Conservation (phyloP, 495 filamentous ascomycete genomes). For the Aspergillus nidulans region DNA sequence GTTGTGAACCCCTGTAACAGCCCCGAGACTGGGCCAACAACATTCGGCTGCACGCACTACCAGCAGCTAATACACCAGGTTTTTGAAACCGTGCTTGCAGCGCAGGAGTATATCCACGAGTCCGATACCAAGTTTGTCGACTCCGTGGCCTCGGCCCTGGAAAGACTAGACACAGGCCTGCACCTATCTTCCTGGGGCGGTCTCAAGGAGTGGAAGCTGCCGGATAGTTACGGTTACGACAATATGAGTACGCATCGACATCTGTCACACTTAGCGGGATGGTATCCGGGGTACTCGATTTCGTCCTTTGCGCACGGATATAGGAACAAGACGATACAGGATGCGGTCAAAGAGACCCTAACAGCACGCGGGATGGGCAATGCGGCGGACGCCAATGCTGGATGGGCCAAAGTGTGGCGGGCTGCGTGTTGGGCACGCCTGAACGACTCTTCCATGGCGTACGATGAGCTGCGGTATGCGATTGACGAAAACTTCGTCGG, state of each 20-base stretch:
- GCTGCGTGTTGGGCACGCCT: slow-evolving; percentile 48
- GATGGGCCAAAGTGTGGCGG: slow-evolving; percentile 55
- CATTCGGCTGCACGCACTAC: slow-evolving; percentile 48
- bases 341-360: slow-evolving; percentile 39
- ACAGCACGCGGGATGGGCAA: slow-evolving; percentile 33
- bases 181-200: slow-evolving; percentile 45
- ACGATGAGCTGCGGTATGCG: slow-evolving; percentile 38
- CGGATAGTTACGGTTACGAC: slow-evolving; percentile 37
- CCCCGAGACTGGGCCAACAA: slow-evolving; percentile 49
- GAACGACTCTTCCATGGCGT: slow-evolving; percentile 41
- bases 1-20: slow-evolving; percentile 50
- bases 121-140: slow-evolving; percentile 23
- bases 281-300: slow-evolving; percentile 47
- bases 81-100: slow-evolving; percentile 34
- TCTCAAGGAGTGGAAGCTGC: slow-evolving; percentile 51
- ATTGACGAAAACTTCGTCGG: slow-evolving; percentile 43
- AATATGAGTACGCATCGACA: slow-evolving; percentile 39
- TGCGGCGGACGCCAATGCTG: slow-evolving; percentile 43
- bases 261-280: slow-evolving; percentile 48
- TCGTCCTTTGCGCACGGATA: not conserved
- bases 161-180: slow-evolving; percentile 40
- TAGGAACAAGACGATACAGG: slow-evolving; percentile 8
- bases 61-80: slow-evolving; percentile 47
- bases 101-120: slow-evolving; percentile 15
- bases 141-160: slow-evolving; percentile 23